Evolutionary conservation across 805 yeast species (phyloP), one percentile per base, ranked within the genome.

Genomic region (Dipodascopsis tothii): DNA sequence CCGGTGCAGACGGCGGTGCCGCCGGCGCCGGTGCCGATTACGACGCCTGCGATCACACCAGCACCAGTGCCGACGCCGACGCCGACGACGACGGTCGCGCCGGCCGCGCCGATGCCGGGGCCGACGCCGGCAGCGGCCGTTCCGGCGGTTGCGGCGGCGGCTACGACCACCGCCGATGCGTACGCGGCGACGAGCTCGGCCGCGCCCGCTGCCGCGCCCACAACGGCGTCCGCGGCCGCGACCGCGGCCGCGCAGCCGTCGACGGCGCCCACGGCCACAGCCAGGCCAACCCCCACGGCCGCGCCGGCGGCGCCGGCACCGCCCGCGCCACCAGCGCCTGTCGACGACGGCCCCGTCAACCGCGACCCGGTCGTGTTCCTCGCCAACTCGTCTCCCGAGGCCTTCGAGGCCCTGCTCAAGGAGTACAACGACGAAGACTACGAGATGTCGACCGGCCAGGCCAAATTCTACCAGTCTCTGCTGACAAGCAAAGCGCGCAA

Each of bases 381-480:
- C 14, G 9, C 11, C 14, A 25, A 25, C 14, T 25, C 30, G 9
- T 25, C 30, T 25, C 30, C 30, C 11, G 30, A 25, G 30, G 30
- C 30, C 30, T 25, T 25, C 9, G 30, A 25, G 14, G 9, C 30
- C 30, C 14, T 25, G 30, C 30, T 25, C 11, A 25, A 25, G 9
- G 52, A 48, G 19, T 21, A 52, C 19, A 55, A 52, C 20, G 57
- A 53, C 18, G 35, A 40, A 2, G 37, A 35, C 7, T 54, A 54
- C 35, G 58, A 54, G 21, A 43, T 54, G 48, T 44, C 57, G 11
- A 35, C 53, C 5, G 42, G 37, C 17, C 40, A 44, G 20, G 58
- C 56, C 5, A 48, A 50, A 36, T 50, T 48, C 5, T 54, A 54
- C 28, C 58, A 54, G 30, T 37, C 39, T 17, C 33, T 54, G 14